Evolutionary conservation across 163 green algal species (phyloP).

Genomic region (Picocystis sp.): DNA sequence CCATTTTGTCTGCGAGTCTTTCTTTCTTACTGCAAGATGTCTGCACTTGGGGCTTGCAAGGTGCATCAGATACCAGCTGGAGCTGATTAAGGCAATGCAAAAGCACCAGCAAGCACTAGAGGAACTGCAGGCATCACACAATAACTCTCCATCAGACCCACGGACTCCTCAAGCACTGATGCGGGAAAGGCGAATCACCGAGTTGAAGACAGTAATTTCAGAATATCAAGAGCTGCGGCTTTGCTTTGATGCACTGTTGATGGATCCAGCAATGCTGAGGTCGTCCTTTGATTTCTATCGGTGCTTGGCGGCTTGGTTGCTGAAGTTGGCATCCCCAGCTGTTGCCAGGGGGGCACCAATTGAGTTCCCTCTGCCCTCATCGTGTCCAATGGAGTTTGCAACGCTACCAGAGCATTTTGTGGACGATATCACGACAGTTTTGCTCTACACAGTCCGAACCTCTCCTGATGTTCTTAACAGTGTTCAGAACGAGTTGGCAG

Average conservation of each 20-base stretch:
- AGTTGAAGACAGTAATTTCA: constrained; percentile 10
- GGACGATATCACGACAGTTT: constrained; percentile 50
- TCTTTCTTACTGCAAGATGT: constrained; percentile 56
- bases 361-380: constrained; percentile 24
- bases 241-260: constrained; percentile 10
- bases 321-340: not conserved
- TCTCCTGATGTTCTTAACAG: constrained; percentile 16
- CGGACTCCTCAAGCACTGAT: constrained; percentile 4
- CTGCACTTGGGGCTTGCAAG: constrained; percentile 40
- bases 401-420: constrained; percentile 65
- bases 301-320: not conserved
- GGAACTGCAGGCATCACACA: constrained; percentile 5
- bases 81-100: constrained; percentile 21
- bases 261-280: constrained; percentile 23
- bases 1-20: constrained; percentile 75
- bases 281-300: constrained; percentile 19
- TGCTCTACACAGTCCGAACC: constrained; percentile 34
- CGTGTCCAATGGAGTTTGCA: constrained; percentile 26
- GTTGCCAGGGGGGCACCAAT: not conserved
- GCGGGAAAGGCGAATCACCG: constrained; percentile 5
- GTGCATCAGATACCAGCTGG: too few species aligned
- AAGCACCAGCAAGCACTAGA: constrained; percentile 7
- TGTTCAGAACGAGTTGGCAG: constrained; percentile 21
- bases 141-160: not conserved
- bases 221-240: constrained; percentile 22